phyloP scores from a whole-genome alignment of 139 green algal species.

The Choricystis sp. region DNA sequence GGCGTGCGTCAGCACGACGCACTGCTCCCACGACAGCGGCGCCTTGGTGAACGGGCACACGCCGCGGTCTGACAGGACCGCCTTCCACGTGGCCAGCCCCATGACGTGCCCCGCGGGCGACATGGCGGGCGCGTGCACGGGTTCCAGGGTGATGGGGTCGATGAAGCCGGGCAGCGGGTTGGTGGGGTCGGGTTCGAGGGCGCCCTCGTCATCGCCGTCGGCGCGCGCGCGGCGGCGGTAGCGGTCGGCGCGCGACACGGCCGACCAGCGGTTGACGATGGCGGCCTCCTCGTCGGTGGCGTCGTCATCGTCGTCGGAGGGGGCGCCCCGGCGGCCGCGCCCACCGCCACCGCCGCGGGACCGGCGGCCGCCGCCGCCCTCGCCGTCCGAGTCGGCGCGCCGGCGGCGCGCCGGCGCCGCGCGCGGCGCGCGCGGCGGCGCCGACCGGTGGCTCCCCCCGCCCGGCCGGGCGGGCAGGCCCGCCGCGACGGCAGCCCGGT shows the following conservation, averaged over 20 bases:
- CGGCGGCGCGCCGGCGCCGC: background rate
- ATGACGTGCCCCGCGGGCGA: conserved; percentile 76
- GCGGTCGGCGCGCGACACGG: conserved; percentile 38
- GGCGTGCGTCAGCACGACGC: conserved; percentile 44
- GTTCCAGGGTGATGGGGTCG: conserved; percentile 71
- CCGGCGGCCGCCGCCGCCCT: conserved; percentile 1
- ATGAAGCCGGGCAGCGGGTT: conserved; percentile 63
- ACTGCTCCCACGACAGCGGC: conserved; percentile 48
- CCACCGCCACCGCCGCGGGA: background rate
- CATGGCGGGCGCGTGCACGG: conserved; percentile 61
- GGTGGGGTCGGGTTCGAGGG: conserved; percentile 14
- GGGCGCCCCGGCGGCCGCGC: background rate
- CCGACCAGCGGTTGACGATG: conserved; percentile 35
- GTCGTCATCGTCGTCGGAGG: conserved; percentile 12
- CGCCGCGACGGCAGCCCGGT: conserved; percentile 24
- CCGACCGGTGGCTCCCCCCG: background rate
- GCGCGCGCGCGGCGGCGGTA: conserved; percentile 41
- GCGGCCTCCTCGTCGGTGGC: conserved; percentile 12
- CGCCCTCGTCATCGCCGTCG: conserved; percentile 1
- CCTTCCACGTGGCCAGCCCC: conserved; percentile 77
- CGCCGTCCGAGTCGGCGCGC: background rate
- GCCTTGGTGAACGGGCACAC: conserved; percentile 85
- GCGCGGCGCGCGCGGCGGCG: conserved; percentile 2
- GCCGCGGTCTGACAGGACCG: conserved; percentile 48
- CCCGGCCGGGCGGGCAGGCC: conserved; percentile 12